Base-by-base conservation (phyloP, 73 alveolate genomes). In the Tetrahymena thermophila region DNA sequence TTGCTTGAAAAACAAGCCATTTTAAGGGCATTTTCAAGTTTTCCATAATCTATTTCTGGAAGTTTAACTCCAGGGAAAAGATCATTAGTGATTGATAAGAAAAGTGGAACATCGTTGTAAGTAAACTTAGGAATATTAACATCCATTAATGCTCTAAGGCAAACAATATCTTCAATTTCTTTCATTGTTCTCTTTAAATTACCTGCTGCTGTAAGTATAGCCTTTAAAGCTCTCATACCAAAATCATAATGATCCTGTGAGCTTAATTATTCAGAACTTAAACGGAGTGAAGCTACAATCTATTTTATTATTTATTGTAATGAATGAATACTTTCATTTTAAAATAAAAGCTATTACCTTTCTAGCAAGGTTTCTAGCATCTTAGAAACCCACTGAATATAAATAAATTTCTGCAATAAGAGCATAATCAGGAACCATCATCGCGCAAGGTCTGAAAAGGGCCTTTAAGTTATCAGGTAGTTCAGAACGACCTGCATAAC, bases 161-260 rank as follows among this genome's bases (percentile, higher is more conserved):
- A 99, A 93, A 99, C 96, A 57, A 98, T 95, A 85, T 98, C 99
- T 96, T 99, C 99, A 71, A 97, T 96, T 95, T 98, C 98, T 94
- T 97, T 97, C 95, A 98, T 95, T 57, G 96, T 95, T 85, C 98
- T 98, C 95, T 99, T 99, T 94, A 97, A 98, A 96, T 98, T 98
- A 94, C 99, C 99, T 19, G 99, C 99, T 35, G 99, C 99, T 15
- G 98, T 98, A 94, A 99, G 97, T 93, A 99, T 99, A 17, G 99
- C 99, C 96, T 99, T 99, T 85, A 99, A 98, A 15, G 99, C 99
- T 94, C 99, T 99, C 99, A 98, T 98, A 56, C 99, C 99, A 94
- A 99, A 99, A 96, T 99, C 99, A 95, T 99, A 99, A 96, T 99
- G 99, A 96, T 99, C 99, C 93, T 99, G 98, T 38, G 99, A 97